Evolutionary conservation across 73 alveolate species (phyloP), one percentile per base, ranked within the genome.

Genomic region (Tetrahymena borealis): DNA sequence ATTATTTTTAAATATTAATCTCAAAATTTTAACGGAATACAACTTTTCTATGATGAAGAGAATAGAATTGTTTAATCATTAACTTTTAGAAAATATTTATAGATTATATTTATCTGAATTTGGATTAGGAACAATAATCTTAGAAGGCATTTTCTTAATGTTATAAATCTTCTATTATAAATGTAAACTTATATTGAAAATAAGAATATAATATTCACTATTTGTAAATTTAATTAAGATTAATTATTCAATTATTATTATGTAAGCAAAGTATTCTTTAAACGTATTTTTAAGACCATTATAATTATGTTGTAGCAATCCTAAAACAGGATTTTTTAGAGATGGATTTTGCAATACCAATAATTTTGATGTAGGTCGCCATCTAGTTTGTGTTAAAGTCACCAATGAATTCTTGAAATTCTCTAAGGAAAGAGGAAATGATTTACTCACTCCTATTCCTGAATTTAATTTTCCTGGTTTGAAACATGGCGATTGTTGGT

Each of bases 341-440:
- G 60, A 36, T 31, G 91, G 91, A 7, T 79, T 36, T 9, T 79
- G 91, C 32, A 38, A 79, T 16, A 37, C 91, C 32, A 36, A 36
- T 38, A 33, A 39, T 32, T 79, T 38, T 0, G 91, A 79, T 79
- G 78, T n/a, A 37, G 91, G 91, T 6, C 78, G 78, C 8, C 91
- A 79, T 38, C 20, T 38, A 16, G 91, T 79, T 16, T 79, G 91
- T 7, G 60, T 79, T 38, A 79, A 37, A 33, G 91, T 38, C 33
- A 79, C 91, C 7, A 38, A 24, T 36, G 91, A 79, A n/a, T 79
- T 79, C 91, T 38, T 79, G 31, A 38, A 36, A 37, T 79, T 79
- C 91, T 79, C 91, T n/a, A 79, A 79, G 32, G 78, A 79, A 36
- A 38, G 78, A 36, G 91, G 91, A 18, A 79, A 79, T n/a, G 91